Base-by-base conservation (phyloP, 257 asterid species). In the Gynochthodes officinalis region DNA sequence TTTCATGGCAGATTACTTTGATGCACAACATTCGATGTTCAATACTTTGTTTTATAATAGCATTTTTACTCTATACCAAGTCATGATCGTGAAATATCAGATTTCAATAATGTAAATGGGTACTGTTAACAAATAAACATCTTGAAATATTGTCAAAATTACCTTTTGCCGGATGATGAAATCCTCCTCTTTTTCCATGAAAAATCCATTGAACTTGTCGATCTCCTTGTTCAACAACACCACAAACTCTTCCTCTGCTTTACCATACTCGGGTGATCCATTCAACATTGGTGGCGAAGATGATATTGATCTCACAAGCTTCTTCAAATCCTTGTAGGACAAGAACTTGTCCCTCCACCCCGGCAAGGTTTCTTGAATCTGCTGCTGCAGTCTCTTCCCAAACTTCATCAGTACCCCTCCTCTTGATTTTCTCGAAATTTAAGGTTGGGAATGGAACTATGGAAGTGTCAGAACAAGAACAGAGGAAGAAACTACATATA, bases 161-260 rank as follows among this genome's bases (percentile, higher is more conserved):
- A 93, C 98, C 99, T 88, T 89, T 55, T 88, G 96, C 25, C 92
- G 89, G 62, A 92, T 92, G 44, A 95, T 87, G 79, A 92, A 95
- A 70, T 95, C 99, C 75, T 95, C 98, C 60, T 95, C 99, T 72
- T 86, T 91, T 15, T 90, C 98, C 88, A 90, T 77, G 60, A 92
- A 95, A 57, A 95, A 92, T 25, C 88, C 88, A 78, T 95, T 95
- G 73, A 95, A 89, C 64, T 95, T 95, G 10, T 92, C 97, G 75
- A 95, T 92, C 95, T 92, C 97, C 53, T 74, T 73, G 68, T 95
- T 87, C 89, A 95, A 75, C 85, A 86, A 66, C 76, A 64, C 81
- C 73, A 90, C 85, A 50, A 95, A 95, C 75, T 82, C 89, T 7
- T 90, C 82, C 82, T 89, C 94, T 23, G 90, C 84, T 82, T 71